phyloP scores from a whole-genome alignment of 805 yeast genomes.

The Candida bentonensis region DNA sequence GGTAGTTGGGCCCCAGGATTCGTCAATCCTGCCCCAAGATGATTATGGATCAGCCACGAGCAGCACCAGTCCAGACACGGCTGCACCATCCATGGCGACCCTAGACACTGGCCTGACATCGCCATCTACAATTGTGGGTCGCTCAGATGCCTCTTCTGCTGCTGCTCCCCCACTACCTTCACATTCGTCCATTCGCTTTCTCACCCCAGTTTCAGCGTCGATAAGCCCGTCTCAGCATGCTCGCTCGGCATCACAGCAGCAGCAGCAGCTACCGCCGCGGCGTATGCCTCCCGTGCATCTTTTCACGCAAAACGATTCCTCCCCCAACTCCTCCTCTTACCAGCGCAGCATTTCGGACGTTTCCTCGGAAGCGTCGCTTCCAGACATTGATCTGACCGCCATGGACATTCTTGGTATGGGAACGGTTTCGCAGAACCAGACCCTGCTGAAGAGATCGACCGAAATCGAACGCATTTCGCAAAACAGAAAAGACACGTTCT shows the following conservation, averaged over 20 bases:
- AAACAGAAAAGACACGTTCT: neutral
- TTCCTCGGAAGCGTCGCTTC: neutral
- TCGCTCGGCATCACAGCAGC: neutral
- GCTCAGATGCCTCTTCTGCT: neutral
- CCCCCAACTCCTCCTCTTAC: too few relatives aligned
- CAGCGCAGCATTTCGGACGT: neutral
- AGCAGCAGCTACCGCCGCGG: neutral
- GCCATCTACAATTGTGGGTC: neutral
- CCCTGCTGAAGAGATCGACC: neutral
- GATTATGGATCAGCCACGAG: neutral
- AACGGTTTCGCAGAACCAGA: neutral
- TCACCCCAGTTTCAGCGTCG: neutral
- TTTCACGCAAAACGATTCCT: too few relatives aligned
- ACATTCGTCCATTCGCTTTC: too few relatives aligned
- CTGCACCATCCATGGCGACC: too few relatives aligned
- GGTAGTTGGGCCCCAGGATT: too few relatives aligned
- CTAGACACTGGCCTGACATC: neutral
- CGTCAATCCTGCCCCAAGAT: neutral
- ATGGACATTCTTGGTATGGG: conserved; percentile 1
- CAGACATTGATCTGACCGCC: neutral
- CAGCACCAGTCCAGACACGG: too few relatives aligned
- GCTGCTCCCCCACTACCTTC: too few relatives aligned
- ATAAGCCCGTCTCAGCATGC: neutral
- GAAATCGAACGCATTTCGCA: neutral
- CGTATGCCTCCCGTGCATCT: neutral